Evolutionary conservation across 2,329 filamentous ascomycete species (phyloP).

Genomic region (Fusarium temperatum): DNA sequence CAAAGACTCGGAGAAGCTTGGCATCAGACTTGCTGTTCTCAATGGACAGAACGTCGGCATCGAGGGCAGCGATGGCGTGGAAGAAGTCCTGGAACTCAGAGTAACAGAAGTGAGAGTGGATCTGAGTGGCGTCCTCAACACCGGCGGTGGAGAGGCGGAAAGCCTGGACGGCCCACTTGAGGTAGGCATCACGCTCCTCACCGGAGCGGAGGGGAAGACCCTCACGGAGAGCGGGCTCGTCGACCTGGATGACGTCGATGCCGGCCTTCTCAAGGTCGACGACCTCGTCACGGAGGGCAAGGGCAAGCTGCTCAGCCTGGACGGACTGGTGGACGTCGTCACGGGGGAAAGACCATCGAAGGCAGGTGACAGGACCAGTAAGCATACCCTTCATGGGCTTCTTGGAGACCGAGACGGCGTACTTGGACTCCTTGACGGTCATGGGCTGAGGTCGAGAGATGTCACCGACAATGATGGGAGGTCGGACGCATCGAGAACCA

Average conservation of each 20-base stretch:
- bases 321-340: constrained; percentile 99
- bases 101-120: constrained; percentile 99
- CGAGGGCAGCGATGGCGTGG: constrained; percentile 97
- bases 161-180: constrained; percentile 95
- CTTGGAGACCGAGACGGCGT: constrained; percentile 92
- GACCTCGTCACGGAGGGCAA: constrained; percentile 98
- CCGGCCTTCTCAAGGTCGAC: constrained; percentile 97
- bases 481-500: constrained; percentile 97
- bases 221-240: constrained; percentile 98
- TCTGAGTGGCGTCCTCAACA: constrained; percentile 95
- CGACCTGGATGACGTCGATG: constrained; percentile 98
- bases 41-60: constrained; percentile 97
- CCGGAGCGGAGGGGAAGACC: constrained; percentile 96
- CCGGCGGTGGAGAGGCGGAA: constrained; percentile 96
- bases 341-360: constrained; percentile 99
- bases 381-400: constrained; percentile 99
- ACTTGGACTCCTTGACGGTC: constrained; percentile 99
- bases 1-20: constrained; percentile 98
- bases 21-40: constrained; percentile 99
- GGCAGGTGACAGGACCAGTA: constrained; percentile 97
- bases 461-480: constrained; percentile 98
- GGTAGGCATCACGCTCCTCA: constrained; percentile 95
- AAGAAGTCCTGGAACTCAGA: constrained; percentile 99
- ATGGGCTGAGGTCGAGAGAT: constrained; percentile 96
- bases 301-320: constrained; percentile 97